Conservation (phyloP, 2,329 filamentous ascomycete genomes). For the Gyromitra esculenta region DNA sequence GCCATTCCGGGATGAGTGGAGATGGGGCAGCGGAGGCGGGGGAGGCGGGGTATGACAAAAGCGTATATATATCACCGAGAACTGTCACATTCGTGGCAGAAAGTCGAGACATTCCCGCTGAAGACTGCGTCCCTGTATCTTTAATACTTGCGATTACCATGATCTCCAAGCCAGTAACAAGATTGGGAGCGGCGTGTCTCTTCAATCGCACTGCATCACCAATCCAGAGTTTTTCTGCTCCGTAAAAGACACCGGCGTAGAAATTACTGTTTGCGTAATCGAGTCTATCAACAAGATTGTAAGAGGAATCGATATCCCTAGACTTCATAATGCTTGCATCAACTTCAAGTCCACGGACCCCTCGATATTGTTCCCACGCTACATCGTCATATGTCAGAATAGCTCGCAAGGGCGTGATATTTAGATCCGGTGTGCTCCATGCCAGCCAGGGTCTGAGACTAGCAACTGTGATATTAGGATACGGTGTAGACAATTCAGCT, state of each 20-base stretch:
- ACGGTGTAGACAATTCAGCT: slow-evolving; percentile 48
- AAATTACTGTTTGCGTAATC: slow-evolving; percentile 55
- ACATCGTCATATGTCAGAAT: slow-evolving; percentile 50
- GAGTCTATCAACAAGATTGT: slow-evolving; percentile 51
- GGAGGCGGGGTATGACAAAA: slow-evolving; percentile 38
- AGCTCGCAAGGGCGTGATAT: slow-evolving; percentile 40
- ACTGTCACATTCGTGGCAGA: slow-evolving; percentile 46
- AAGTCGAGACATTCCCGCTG: slow-evolving; percentile 6
- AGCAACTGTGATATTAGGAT: slow-evolving; percentile 45
- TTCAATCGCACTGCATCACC: slow-evolving; percentile 68
- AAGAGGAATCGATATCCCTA: slow-evolving; percentile 55
- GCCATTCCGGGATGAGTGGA: slow-evolving; percentile 46
- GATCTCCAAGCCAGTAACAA: slow-evolving; percentile 61
- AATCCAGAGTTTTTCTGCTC: slow-evolving; percentile 70
- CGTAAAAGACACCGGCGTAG: slow-evolving; percentile 68
- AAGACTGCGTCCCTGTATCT: slow-evolving; percentile 38
- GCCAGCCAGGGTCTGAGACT: slow-evolving; percentile 54
- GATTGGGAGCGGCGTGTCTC: slow-evolving; percentile 45
- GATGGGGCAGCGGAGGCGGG: slow-evolving; percentile 26
- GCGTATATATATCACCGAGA: slow-evolving; percentile 52
- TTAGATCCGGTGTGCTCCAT: slow-evolving; percentile 55
- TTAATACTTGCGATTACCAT: slow-evolving; percentile 62
- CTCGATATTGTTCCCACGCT: slow-evolving; percentile 48
- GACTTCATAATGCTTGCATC: slow-evolving; percentile 55
- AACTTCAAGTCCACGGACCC: slow-evolving; percentile 52